Evolutionary conservation across 306 rosid genomes (phyloP), one percentile per base, ranked within the genome.

Genomic region (Amphicarpaea edgeworthii): DNA sequence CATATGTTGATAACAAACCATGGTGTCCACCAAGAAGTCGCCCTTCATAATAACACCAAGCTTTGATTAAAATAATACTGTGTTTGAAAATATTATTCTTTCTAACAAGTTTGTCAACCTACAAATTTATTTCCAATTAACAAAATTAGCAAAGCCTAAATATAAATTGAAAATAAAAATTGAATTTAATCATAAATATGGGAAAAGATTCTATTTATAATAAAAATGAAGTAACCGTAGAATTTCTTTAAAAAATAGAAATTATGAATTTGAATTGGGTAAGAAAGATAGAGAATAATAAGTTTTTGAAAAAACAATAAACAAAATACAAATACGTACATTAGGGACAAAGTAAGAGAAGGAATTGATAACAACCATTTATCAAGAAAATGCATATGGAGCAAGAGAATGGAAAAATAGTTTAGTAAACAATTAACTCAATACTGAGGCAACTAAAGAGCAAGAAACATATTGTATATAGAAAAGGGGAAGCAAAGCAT

Each of bases 11-110:
- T 19, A 91, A 26, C 78, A 91, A 57, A 74, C 94, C 92, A 77
- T 81, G 81, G 67, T 78, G 87, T 77, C 94, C 87, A 51, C 92
- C 97, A 23, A 91, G 92, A 73, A 86, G 84, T 68, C 92, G 86
- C 74, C 94, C 86, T 83, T 91, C 94, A 75, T 91, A 89, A 81
- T 87, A 91, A 87, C 89, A 87, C 97, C 97, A 91, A 5, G 97
- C 86, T 83, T 89, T 91, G 81, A 87, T 67, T 78, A 91, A 83
- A 83, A 91, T 73, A 71, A 86, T 80, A 75, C 90, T 86, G 63
- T 85, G 85, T 26, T 91, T 91, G 67, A 89, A 86, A 67, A 91
- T 82, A 77, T 91, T 92, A 75, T 91, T 81, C 79, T 54, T 87
- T 72, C 92, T 91, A 20, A 81, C 70, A 62, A 84, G 72, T 69